Base-by-base conservation (phyloP, 2,329 filamentous ascomycete genomes). In the Helotiales sp. region DNA sequence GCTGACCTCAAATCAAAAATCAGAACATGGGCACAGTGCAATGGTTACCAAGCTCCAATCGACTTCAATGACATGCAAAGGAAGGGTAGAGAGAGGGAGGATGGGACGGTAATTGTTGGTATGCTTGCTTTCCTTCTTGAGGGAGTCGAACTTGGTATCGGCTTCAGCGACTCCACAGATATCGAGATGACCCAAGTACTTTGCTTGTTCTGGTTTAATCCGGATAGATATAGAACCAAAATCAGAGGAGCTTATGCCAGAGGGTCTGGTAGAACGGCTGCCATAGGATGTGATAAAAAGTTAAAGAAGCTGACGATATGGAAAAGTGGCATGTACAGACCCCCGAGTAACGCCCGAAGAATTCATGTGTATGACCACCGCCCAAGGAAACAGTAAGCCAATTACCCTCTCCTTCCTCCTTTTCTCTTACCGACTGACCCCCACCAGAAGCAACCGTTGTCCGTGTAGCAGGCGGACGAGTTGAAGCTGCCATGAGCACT, bases 71-170 rank as follows among this genome's bases (percentile, higher is more conserved):
- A 66, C 17, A 68, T 67, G 63, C 64, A 66, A 54, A 59, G 42
- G 54, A 61, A 48, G 51, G 64, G 63, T 7, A 60, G 66, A 46
- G 60, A 58, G 27, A 62, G 63, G 31, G 57, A 48, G 17, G 64
- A 68, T 61, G 63, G 66, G 52, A 66, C 62, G 5, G 58, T 65
- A 10, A 63, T 66, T 52, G 54, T 66, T 55, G 50, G 63, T 67
- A 34, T 9, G 61, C 63, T 30, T 17, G 15, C 25, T 19, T 52
- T 17, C 27, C 22, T 7, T 30, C 25, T 36, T 33, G 15, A 33
- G n/a, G 36, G n/a, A 9, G 2, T 22, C 12, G 17, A 19, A 5
- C 40, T 25, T 24, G 19, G 4, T 27, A 7, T 24, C 17, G n/a
- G n/a, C n/a, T n/a, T n/a, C n/a, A n/a, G n/a, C n/a, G n/a, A n/a